phyloP scores from a whole-genome alignment of 2,329 filamentous ascomycete genomes.

The Shiraia sp. region DNA sequence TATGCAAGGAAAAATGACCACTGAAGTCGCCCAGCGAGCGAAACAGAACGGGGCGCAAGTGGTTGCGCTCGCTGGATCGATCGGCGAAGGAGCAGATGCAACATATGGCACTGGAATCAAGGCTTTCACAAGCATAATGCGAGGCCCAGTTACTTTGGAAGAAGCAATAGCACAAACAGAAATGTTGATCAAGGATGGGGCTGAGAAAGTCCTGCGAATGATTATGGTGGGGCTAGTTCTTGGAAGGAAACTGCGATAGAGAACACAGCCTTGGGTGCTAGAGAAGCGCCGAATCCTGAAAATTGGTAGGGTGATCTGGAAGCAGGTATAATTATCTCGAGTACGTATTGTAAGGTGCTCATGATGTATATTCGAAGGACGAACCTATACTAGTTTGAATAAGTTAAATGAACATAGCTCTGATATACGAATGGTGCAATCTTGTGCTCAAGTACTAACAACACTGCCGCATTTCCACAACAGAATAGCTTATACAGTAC shows the following conservation, averaged over 20 bases:
- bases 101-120: conserved; percentile 37
- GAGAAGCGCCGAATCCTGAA: no score
- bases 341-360: no score
- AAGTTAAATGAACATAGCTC: no score
- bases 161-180: conserved; percentile 42
- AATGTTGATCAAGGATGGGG: conserved; percentile 40
- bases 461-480: no score
- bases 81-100: conserved; percentile 33
- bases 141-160: conserved; percentile 38
- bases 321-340: no score
- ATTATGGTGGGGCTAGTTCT: conserved; percentile 41
- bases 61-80: conserved; percentile 42
- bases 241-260: conserved; percentile 16
- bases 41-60: conserved; percentile 53
- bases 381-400: no score
- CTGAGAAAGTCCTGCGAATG: conserved; percentile 44
- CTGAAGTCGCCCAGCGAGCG: conserved; percentile 55
- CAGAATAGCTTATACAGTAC: no score
- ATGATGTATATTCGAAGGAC: no score
- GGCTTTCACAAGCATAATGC: conserved; percentile 43
- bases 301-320: no score
- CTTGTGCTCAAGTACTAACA: no score
- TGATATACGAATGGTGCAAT: no score
- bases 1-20: conserved; percentile 58
- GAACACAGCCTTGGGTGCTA: conserved; percentile 11